A percentile compares a stretch with the other conserved stretches of the same genome.
Evolutionary conservation across 2,329 filamentous ascomycete genomes (phyloP).

Genomic region (Ceratocystis colombiana): DNA sequence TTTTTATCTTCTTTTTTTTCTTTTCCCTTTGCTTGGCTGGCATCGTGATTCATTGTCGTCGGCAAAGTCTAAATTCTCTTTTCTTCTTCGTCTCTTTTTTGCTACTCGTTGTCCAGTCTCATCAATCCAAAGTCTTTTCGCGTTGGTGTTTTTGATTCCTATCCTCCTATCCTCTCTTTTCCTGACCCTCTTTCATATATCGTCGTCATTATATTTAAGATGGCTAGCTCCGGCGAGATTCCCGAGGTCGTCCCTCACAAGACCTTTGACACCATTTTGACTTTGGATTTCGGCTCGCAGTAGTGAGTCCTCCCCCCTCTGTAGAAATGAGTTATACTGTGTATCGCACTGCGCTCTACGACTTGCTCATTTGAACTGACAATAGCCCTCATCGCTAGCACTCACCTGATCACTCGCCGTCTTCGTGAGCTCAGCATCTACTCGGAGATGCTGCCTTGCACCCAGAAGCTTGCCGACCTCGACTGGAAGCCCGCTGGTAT

Average conservation of each 20-base stretch:
- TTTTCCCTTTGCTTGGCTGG: conserved; percentile 15
- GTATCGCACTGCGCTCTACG: neutral
- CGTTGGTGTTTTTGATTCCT: conserved; percentile 2
- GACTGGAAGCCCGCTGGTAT: conserved; percentile 74
- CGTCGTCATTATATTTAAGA: conserved; percentile 5
- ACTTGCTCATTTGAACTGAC: neutral
- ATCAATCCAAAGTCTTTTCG: neutral
- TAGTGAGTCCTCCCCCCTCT: conserved; percentile 14
- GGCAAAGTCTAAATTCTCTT: neutral
- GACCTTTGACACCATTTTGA: conserved; percentile 51
- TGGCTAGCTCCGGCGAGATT: conserved; percentile 20
- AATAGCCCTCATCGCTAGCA: conserved; percentile 43
- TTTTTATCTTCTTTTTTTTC: conserved; percentile 12
- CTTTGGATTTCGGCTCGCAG: conserved; percentile 55
- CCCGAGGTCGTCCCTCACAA: conserved; percentile 31
- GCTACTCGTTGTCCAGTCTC: conserved; percentile 2
- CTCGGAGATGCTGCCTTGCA: conserved; percentile 81
- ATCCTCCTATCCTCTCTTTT: conserved; percentile 4
- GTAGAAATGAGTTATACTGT: neutral
- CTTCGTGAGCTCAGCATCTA: conserved; percentile 72
- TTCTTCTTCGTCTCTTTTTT: neutral
- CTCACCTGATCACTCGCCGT: conserved; percentile 63
- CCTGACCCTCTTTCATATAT: neutral
- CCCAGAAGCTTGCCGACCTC: conserved; percentile 67
- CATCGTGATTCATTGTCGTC: conserved; percentile 20